Percentiles rank a stretch among this genome's conserved stretches.
Conservation (phyloP, 345 rosid species). For the Raphanus sativus region DNA sequence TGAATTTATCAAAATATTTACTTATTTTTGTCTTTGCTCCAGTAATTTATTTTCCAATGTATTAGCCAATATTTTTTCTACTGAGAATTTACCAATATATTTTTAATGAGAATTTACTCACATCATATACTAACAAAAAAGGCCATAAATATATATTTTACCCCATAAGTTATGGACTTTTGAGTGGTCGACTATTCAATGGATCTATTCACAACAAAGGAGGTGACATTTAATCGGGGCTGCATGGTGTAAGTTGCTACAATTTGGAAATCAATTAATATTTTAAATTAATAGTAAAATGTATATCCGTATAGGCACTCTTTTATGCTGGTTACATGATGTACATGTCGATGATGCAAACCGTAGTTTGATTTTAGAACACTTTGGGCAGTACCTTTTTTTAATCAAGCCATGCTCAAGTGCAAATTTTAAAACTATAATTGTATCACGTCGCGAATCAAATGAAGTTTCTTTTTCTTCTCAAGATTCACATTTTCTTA, state of each 20-base stretch:
- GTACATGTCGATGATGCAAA: not conserved
- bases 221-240: conserved; percentile 32
- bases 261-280: not conserved
- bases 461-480: not conserved
- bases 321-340: conserved; percentile 3
- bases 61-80: not conserved
- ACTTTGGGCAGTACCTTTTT: not conserved
- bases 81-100: not conserved
- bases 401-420: not conserved
- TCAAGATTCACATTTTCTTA: too few relatives aligned
- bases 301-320: not conserved
- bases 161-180: conserved; percentile 35
- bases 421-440: not conserved
- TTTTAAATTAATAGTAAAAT: not conserved
- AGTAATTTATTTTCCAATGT: not conserved
- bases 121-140: not conserved
- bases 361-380: not conserved
- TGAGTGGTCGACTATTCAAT: conserved; percentile 32
- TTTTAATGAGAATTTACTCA: not conserved
- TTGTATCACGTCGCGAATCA: not conserved
- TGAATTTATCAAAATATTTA: not conserved
- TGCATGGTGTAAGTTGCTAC: conserved; percentile 26
- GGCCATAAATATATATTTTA: not conserved
- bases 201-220: conserved; percentile 38
- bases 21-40: not conserved